phyloP scores from a whole-genome alignment of 176 grass and related monocot species.

The Cenchrus purpureus region DNA sequence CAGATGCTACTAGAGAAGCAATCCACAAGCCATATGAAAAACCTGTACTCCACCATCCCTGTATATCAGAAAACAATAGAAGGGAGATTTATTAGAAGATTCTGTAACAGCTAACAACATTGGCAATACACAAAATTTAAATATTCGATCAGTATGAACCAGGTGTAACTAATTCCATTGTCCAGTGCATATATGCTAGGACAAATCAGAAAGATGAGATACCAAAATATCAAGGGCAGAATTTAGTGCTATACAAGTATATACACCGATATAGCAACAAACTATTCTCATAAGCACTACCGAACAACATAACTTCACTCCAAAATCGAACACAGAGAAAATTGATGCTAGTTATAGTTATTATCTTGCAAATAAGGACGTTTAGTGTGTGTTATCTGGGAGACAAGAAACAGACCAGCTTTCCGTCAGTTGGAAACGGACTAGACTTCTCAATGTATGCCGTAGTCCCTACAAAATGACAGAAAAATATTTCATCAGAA shows the following conservation, averaged over 20 bases:
- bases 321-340: neutral
- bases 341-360: neutral
- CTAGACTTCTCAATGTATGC: slow-evolving; percentile 94
- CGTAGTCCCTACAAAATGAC: slow-evolving; percentile 61
- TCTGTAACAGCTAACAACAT: neutral
- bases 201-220: slow-evolving; percentile 11
- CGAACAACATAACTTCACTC: neutral
- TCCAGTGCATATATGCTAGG: neutral
- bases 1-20: slow-evolving; percentile 84
- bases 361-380: neutral
- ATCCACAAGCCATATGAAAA: slow-evolving; percentile 99
- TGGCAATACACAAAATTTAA: slow-evolving; percentile 12
- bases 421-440: slow-evolving; percentile 88
- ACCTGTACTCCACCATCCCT: slow-evolving; percentile 91
- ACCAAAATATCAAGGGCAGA: neutral
- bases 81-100: neutral
- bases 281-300: neutral
- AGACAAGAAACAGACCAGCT: slow-evolving; percentile 57
- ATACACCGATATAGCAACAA: neutral
- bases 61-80: slow-evolving; percentile 31
- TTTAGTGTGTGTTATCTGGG: neutral
- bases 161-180: neutral
- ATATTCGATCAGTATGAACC: slow-evolving; percentile 14
- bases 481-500: slow-evolving; percentile 2
- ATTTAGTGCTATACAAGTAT: neutral